Evolutionary conservation across 2,329 filamentous ascomycete species (phyloP).

Genomic region (Huntiella omanensis): DNA sequence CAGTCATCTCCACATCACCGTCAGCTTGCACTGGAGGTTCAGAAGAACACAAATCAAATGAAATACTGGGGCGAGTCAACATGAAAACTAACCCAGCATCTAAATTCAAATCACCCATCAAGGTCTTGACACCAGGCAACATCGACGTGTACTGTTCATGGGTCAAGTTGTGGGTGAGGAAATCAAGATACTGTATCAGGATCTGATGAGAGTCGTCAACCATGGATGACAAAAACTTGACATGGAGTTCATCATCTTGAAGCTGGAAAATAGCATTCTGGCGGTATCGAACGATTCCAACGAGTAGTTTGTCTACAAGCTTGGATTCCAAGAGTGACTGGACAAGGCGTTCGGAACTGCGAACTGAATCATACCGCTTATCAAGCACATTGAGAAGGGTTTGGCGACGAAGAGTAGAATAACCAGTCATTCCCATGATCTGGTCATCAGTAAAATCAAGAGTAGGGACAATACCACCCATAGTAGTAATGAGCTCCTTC

Average conservation of each 20-base stretch:
- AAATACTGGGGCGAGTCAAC: conserved; percentile 57
- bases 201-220: conserved; percentile 80
- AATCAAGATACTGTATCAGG: conserved; percentile 72
- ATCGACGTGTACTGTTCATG: conserved; percentile 58
- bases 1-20: conserved; percentile 10
- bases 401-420: conserved; percentile 58
- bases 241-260: conserved; percentile 53
- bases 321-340: conserved; percentile 59
- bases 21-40: conserved; percentile 1
- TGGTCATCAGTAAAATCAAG: conserved; percentile 78
- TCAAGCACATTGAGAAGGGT: conserved; percentile 68
- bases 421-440: conserved; percentile 73
- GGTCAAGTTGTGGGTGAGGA: conserved; percentile 63
- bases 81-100: conserved; percentile 69
- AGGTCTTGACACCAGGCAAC: conserved; percentile 53
- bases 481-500: conserved; percentile 73
- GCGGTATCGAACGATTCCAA: conserved; percentile 78
- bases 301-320: conserved; percentile 64
- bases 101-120: conserved; percentile 64
- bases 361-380: conserved; percentile 55
- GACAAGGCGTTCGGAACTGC: conserved; percentile 62
- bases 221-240: conserved; percentile 76
- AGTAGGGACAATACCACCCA: conserved; percentile 83
- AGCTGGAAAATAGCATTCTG: conserved; percentile 67
- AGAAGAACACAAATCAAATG: conserved; percentile 33